Evolutionary conservation across 805 yeast species (phyloP), one percentile per base, ranked within the genome.

Genomic region (Pichia paraexigua): DNA sequence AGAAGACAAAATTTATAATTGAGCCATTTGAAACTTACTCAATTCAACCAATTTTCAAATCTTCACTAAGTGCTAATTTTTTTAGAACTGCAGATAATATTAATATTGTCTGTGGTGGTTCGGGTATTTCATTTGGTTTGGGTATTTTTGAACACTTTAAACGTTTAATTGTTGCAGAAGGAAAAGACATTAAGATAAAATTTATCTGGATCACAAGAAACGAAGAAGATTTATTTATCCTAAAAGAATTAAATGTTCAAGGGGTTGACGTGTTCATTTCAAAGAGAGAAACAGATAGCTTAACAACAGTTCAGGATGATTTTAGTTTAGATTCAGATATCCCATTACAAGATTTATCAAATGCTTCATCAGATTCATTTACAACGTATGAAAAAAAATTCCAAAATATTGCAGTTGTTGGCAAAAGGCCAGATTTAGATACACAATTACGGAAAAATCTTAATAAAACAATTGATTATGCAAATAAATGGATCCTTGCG

Each of bases 101-200:
- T 1, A 62, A 71, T 17, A 72, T 85, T 20, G 71, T 85, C 1
- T 78, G 83, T 55, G 92, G 91, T 15, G 94, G 94, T 0, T 78
- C 88, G 2, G 91, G 92, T 1, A 75, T 85, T 12, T 81, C 90
- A 0, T 76, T 76, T 49, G 85, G 83, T 4, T 54, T 82, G 11
- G 82, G 86, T 0, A 42, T 82, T 1, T 76, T 71, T 58, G 71
- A 72, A 45, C 67, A 73, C 51, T 67, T 79, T 46, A 60, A 60
- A 20, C 46, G 48, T 5, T 62, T 63, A 32, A 58, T 56, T 11
- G 57, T 51, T 18, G 54, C 44, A 10, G 63, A 60, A 22, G 59
- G 55, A 1, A 56, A 50, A 40, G 68, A 66, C 39, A 54, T 71
- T 7, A 64, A 56, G 45, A 59, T 77, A 2, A 68, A 69, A 22